Evolutionary conservation across 345 rosid species (phyloP).

Genomic region (Eucalyptus polyanthemos): DNA sequence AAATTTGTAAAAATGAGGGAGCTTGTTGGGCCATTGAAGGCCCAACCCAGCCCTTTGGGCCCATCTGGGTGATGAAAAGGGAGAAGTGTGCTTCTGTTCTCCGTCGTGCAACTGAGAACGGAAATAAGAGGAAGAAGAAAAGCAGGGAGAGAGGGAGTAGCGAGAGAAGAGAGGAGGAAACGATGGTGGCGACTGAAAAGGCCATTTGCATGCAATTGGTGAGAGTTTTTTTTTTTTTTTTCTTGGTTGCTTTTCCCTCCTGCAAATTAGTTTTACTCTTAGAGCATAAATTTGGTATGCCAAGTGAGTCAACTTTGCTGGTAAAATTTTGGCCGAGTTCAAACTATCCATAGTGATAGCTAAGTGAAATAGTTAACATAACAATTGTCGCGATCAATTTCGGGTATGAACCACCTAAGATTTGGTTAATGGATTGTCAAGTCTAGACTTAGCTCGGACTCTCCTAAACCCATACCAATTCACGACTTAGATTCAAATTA

Average conservation of each 20-base stretch:
- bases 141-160: not conserved
- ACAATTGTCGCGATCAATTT: too few relatives aligned
- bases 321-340: not conserved
- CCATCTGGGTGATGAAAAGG: not conserved
- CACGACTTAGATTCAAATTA: too few relatives aligned
- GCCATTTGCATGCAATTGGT: not conserved
- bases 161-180: not conserved
- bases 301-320: not conserved
- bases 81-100: not conserved
- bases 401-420: too few relatives aligned
- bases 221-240: too few relatives aligned
- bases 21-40: not conserved
- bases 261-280: not conserved
- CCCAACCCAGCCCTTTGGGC: not conserved
- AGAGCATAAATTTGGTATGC: not conserved
- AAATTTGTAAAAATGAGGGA: not conserved
- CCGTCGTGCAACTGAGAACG: not conserved
- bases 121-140: not conserved
- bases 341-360: not conserved
- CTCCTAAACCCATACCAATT: too few relatives aligned
- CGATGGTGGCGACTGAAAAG: not conserved
- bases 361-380: not conserved
- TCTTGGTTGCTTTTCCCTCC: not conserved
- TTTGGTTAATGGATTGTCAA: too few relatives aligned
- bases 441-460: too few relatives aligned